phyloP scores from a whole-genome alignment of 768 basidiomycete genomes.

The Mycena latifolia region DNA sequence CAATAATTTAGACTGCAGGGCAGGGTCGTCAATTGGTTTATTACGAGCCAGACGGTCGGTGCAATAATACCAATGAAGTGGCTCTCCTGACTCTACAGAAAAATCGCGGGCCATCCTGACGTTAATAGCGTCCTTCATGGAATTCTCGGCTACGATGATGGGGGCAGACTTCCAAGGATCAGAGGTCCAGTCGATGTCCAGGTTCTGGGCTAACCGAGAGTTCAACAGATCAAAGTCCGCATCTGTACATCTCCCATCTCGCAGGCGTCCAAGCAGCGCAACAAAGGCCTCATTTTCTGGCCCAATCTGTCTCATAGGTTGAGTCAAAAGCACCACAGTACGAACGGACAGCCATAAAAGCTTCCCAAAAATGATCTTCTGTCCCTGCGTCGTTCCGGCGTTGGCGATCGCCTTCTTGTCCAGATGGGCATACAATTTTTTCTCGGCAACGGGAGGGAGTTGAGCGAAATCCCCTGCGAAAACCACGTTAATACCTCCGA shows the following conservation, averaged over 20 bases:
- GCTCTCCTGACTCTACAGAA: neutral
- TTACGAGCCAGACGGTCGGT: neutral
- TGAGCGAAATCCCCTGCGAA: constrained; percentile 59
- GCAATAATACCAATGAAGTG: constrained; percentile 29
- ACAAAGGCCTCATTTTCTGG: constrained; percentile 4
- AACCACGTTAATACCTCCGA: constrained; percentile 56
- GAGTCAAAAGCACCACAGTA: constrained; percentile 21
- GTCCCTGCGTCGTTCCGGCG: neutral
- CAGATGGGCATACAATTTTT: constrained; percentile 28
- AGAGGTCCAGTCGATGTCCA: neutral
- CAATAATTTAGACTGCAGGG: neutral
- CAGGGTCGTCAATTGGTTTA: neutral
- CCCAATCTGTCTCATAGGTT: constrained; percentile 23
- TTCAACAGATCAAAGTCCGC: constrained; percentile 34
- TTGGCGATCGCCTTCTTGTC: neutral
- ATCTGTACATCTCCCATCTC: constrained; percentile 32
- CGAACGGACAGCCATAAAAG: constrained; percentile 23
- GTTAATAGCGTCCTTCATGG: neutral
- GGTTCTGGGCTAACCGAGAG: neutral
- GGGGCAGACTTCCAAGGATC: constrained; percentile 33
- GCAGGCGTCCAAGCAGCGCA: neutral
- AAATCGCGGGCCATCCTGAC: neutral
- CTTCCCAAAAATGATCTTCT: constrained; percentile 22
- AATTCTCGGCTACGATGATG: constrained; percentile 40
- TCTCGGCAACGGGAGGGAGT: constrained; percentile 51